phyloP scores from a whole-genome alignment of 352 stramenopile species.

The Phytophthora multivora region DNA sequence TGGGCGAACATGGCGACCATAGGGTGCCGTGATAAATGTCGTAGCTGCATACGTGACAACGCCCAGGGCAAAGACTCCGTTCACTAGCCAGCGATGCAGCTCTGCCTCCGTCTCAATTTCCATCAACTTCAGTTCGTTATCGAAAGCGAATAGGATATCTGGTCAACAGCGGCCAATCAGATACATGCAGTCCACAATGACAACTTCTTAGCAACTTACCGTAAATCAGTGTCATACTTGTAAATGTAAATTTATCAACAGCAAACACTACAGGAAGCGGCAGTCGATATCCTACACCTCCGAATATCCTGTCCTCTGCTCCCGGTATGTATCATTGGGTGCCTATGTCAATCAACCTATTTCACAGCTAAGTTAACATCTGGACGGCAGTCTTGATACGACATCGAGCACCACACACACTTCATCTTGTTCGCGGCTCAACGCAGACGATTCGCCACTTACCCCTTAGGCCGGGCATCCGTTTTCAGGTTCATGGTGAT shows the following conservation, averaged over 20 bases:
- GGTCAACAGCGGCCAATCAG: slow-evolving; percentile 25
- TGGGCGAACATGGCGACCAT: slow-evolving; percentile 55
- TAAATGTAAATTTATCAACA: too few species aligned
- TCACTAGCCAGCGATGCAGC: slow-evolving; percentile 58
- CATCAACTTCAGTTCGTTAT: slow-evolving; percentile 1
- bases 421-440: not conserved
- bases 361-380: not conserved
- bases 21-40: slow-evolving; percentile 64
- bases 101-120: slow-evolving; percentile 44
- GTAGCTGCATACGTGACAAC: slow-evolving; percentile 53
- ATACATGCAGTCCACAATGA: too few species aligned
- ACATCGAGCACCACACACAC: not conserved
- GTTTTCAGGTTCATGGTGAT: slow-evolving; percentile 35
- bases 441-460: slow-evolving; percentile 1
- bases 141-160: too few species aligned
- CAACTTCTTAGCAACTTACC: too few species aligned
- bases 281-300: too few species aligned
- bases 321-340: too few species aligned
- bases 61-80: slow-evolving; percentile 60
- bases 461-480: slow-evolving; percentile 4
- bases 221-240: too few species aligned
- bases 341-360: too few species aligned
- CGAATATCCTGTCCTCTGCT: too few species aligned
- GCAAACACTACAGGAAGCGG: too few species aligned
- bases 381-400: not conserved